Evolutionary conservation across 352 stramenopile species (phyloP).

Genomic region (Globisporangium abappressorium): DNA sequence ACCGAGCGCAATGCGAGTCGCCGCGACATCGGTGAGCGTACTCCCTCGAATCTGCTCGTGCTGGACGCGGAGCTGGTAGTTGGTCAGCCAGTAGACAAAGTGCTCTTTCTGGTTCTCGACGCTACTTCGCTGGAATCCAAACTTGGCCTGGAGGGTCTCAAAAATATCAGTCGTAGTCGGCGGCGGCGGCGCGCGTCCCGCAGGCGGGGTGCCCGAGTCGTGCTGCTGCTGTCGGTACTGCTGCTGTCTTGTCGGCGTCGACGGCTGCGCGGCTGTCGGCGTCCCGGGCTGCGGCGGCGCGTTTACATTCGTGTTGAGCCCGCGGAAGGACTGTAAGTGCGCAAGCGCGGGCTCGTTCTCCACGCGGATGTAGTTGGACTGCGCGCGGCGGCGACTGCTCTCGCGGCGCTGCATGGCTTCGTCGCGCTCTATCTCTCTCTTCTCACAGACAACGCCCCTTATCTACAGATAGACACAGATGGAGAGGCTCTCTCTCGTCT

Average conservation of each 20-base stretch:
- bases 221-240: conserved; percentile 10
- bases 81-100: conserved; percentile 80
- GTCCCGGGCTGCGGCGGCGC: not conserved
- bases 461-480: not conserved
- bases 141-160: conserved; percentile 73
- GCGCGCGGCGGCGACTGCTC: conserved; percentile 27
- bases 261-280: not conserved
- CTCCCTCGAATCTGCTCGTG: conserved; percentile 31
- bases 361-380: conserved; percentile 80
- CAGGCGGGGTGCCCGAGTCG: conserved; percentile 5
- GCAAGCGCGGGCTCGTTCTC: conserved; percentile 51
- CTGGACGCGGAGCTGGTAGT: conserved; percentile 74
- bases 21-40: conserved; percentile 34
- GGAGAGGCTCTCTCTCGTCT: too few species aligned
- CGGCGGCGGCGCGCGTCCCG: conserved; percentile 12
- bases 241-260: not conserved
- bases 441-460: not conserved
- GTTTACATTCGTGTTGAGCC: not conserved
- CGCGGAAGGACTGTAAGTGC: conserved; percentile 66
- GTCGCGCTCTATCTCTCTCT: not conserved
- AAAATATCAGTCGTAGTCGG: conserved; percentile 49
- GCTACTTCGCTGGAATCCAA: conserved; percentile 75
- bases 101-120: conserved; percentile 87
- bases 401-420: conserved; percentile 18
- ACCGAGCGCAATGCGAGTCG: conserved; percentile 48